phyloP scores from a whole-genome alignment of 306 rosid species.

The Elaeagnus macrophylla region DNA sequence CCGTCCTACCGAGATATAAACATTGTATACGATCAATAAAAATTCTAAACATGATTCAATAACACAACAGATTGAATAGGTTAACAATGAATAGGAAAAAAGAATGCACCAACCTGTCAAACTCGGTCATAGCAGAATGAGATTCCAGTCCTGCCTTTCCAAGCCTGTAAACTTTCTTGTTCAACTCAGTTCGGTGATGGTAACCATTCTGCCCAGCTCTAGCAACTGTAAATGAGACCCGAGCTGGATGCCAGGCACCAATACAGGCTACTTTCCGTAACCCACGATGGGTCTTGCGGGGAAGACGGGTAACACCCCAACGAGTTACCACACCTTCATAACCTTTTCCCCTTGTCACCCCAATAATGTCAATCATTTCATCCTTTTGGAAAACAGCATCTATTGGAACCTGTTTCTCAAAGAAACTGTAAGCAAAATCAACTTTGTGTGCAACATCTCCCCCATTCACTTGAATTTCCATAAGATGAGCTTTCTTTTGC shows the following conservation, averaged over 20 bases:
- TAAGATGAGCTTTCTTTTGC: slow-evolving; percentile 47
- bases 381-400: slow-evolving; percentile 82
- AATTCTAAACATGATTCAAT: background rate
- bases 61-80: background rate
- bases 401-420: slow-evolving; percentile 49
- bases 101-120: slow-evolving; percentile 23
- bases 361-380: slow-evolving; percentile 80
- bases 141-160: slow-evolving; percentile 34
- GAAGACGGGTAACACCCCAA: slow-evolving; percentile 86
- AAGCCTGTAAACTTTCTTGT: slow-evolving; percentile 38
- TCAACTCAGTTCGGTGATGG: slow-evolving; percentile 70
- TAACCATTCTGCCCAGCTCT: slow-evolving; percentile 89
- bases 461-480: slow-evolving; percentile 49
- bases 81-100: background rate
- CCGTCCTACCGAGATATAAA: slow-evolving; percentile 37
- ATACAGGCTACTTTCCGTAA: slow-evolving; percentile 76
- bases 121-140: slow-evolving; percentile 31
- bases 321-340: slow-evolving; percentile 83
- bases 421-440: slow-evolving; percentile 30
- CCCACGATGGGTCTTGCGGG: slow-evolving; percentile 84
- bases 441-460: slow-evolving; percentile 30
- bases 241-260: slow-evolving; percentile 94
- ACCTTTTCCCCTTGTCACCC: slow-evolving; percentile 78
- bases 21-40: background rate
- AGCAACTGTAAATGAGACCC: slow-evolving; percentile 80